A percentile compares a stretch with the other conserved stretches of the same genome.
These are phyloP conservation scores for Annona cherimola DNA, from an alignment of 164 flowering plant species.

Conservation along the genomic window DNA sequence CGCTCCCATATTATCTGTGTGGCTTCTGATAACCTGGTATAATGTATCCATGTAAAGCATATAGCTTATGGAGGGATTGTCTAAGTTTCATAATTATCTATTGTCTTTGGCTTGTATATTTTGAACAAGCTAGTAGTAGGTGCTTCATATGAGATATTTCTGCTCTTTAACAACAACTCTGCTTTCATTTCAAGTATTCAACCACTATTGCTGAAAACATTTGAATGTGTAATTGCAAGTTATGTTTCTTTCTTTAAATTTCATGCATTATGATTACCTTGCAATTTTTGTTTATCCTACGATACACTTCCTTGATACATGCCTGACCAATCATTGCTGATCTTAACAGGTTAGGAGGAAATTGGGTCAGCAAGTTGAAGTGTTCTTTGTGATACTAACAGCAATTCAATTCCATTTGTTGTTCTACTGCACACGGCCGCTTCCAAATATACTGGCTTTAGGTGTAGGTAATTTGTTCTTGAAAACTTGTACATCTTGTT, in stretches of 20 bases:
- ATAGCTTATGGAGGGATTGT: too few relatives aligned
- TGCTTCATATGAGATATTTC: too few relatives aligned
- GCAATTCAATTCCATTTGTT: conserved; percentile 80
- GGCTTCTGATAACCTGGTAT: too few relatives aligned
- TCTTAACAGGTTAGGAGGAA: conserved; percentile 57
- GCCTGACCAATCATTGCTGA: neutral
- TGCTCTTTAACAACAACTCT: too few relatives aligned
- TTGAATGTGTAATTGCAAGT: neutral
- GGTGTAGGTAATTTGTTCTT: conserved; percentile 54
- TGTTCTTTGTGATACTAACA: conserved; percentile 71
- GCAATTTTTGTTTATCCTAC: neutral
- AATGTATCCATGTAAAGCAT: too few relatives aligned
- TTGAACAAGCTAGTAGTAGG: too few relatives aligned
- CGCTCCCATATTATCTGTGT: too few relatives aligned
- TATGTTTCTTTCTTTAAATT: neutral
- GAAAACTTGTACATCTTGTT: neutral
- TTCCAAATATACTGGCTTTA: conserved; percentile 83
- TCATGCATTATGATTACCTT: neutral
- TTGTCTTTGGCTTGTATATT: too few relatives aligned
- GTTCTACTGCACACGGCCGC: conserved; percentile 93
- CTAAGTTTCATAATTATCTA: too few relatives aligned
- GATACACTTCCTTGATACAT: too few relatives aligned
- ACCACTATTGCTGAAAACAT: too few relatives aligned
- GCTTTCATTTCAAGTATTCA: too few relatives aligned
- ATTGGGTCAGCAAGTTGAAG: conserved; percentile 89